Evolutionary conservation across 176 grass and related monocot genomes (phyloP), one percentile per base, ranked within the genome.

Genomic region (Cenchrus purpureus): DNA sequence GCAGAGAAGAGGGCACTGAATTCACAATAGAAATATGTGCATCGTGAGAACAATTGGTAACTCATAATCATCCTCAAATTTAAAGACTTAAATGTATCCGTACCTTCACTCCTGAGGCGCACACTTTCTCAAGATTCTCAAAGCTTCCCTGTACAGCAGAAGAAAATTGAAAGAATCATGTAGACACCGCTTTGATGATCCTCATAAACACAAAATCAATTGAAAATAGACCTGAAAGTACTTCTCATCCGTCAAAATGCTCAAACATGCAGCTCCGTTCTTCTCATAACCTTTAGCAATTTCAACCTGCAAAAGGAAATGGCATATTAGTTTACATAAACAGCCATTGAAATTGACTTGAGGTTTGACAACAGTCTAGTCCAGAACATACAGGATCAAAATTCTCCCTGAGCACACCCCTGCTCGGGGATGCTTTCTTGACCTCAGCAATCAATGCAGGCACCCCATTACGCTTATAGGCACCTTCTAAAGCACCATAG

Each of bases 1-100:
- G 93, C 93, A 98, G 5, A 98, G 93, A 85, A 98, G 93, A 90
- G 96, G 96, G 77, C 96, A 98, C 96, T 98, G 87, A 69, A 92
- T 86, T 91, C 63, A 90, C 82, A 86, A 25, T 48, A 65, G 32
- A 80, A 58, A 51, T 3, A 51, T 55, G 7, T 8, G 52, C 11
- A 61, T 66, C 15, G 44, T 52, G 6, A 91, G 48, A 78, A 90
- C 63, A 34, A 65, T 25, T 82, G 22, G 51, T 32, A 65, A 79
- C 51, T 40, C 17, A 43, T 1, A 90, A 51, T n/a, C 59, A 90
- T 43, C 50, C 15, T 70, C 49, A 65, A 0, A 78, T 65, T 69
- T 34, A 78, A 65, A 64, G 10, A 48, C 25, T 16, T 20, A 63
- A 75, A 81, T 82, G 8, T 43, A 51, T 66, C 37, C 51, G 45